A percentile compares a stretch with the other conserved stretches of the same genome.
These are phyloP conservation scores for Erysimum cheiranthoides DNA, from an alignment of 345 rosid species.

Conservation along the genomic window DNA sequence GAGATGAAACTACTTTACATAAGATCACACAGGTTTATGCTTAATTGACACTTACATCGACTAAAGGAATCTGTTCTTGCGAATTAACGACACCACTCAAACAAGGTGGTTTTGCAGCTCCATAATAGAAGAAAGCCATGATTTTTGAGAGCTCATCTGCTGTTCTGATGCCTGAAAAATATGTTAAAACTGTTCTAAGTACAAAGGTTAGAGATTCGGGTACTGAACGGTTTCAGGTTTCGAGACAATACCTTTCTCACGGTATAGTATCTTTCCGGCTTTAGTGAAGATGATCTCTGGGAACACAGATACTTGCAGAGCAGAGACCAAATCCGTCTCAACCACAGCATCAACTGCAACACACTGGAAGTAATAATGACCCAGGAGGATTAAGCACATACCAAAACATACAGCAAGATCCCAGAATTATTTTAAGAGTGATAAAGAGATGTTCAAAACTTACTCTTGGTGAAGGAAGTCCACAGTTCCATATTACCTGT, in stretches of 20 bases:
- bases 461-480: constrained; percentile 92
- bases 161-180: constrained; percentile 59
- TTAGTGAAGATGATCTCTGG: constrained; percentile 87
- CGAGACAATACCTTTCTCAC: constrained; percentile 67
- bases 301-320: constrained; percentile 66
- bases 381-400: constrained; percentile 23
- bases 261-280: constrained; percentile 83
- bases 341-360: constrained; percentile 85
- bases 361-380: constrained; percentile 52
- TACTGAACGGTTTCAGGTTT: neutral
- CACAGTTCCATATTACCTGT: constrained; percentile 90
- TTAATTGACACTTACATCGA: constrained; percentile 42
- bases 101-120: constrained; percentile 85
- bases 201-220: neutral
- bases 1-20: constrained; percentile 23
- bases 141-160: constrained; percentile 83
- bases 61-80: constrained; percentile 66
- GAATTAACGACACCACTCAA: constrained; percentile 43
- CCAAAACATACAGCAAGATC: neutral
- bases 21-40: neutral
- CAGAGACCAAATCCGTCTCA: constrained; percentile 73
- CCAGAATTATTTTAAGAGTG: neutral
- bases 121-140: constrained; percentile 90
- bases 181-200: neutral
- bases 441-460: constrained; percentile 35